A percentile compares a stretch with the other conserved stretches of the same genome.
Conservation (phyloP, 2,329 filamentous ascomycete species). For the Dichotomopilus funicola region DNA sequence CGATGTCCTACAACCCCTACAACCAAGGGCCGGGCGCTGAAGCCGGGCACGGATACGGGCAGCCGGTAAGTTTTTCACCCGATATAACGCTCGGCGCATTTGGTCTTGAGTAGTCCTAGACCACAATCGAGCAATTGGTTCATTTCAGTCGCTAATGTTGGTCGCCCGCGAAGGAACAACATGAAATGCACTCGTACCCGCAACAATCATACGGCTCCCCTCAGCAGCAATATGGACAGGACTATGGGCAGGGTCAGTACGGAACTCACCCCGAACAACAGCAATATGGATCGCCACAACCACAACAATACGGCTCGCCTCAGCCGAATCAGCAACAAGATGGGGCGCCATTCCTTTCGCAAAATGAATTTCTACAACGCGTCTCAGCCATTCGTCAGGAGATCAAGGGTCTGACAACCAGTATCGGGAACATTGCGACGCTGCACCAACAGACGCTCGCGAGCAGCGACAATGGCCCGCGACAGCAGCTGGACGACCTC, state of each 20-base stretch:
- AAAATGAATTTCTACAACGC: constrained; percentile 62
- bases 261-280: constrained; percentile 1
- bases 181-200: constrained; percentile 51
- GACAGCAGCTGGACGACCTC: constrained; percentile 57
- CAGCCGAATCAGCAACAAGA: neutral
- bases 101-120: no score
- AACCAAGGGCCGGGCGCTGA: constrained; percentile 45
- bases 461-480: constrained; percentile 52
- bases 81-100: neutral
- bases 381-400: constrained; percentile 61
- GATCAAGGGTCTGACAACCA: constrained; percentile 59
- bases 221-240: constrained; percentile 13
- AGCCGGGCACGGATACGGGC: constrained; percentile 39
- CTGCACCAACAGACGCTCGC: constrained; percentile 67
- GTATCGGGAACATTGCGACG: constrained; percentile 60
- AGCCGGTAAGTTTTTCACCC: constrained; percentile 37
- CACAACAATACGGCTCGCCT: constrained; percentile 3
- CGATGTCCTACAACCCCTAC: constrained; percentile 60
- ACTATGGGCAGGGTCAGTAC: constrained; percentile 11
- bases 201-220: constrained; percentile 24
- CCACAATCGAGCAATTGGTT: neutral
- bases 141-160: constrained; percentile 7
- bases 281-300: constrained; percentile 18
- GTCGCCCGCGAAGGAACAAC: constrained; percentile 35
- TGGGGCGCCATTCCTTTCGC: constrained; percentile 41